These are phyloP conservation scores for Sphagnum magellanicum DNA, from an alignment of 228 moss, liverwort and hornwort genomes.

Conservation along the genomic window DNA sequence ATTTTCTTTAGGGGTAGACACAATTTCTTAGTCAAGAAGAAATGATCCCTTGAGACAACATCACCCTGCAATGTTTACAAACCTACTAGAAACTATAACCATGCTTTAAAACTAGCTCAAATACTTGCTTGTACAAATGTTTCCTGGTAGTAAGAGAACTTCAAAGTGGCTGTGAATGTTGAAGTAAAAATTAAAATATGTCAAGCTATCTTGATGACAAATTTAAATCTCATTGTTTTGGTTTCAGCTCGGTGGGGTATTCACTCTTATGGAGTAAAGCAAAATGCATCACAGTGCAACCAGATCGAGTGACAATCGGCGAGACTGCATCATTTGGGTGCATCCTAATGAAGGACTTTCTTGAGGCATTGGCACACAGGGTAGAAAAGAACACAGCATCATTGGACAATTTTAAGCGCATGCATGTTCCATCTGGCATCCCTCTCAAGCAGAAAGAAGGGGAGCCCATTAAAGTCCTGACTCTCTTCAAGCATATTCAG, in stretches of 20 bases:
- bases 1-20: too few species aligned
- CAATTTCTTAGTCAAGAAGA: too few species aligned
- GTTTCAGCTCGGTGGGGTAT: slow-evolving; percentile 56
- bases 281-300: slow-evolving; percentile 37
- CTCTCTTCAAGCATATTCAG: slow-evolving; percentile 69
- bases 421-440: slow-evolving; percentile 42
- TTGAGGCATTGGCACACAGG: slow-evolving; percentile 38
- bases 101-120: too few species aligned
- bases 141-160: too few species aligned
- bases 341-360: slow-evolving; percentile 59
- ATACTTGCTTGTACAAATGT: too few species aligned
- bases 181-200: too few species aligned
- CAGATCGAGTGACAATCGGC: slow-evolving; percentile 31
- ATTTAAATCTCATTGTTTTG: neutral
- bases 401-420: slow-evolving; percentile 56
- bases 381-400: slow-evolving; percentile 51
- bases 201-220: neutral
- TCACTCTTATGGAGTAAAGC: slow-evolving; percentile 60
- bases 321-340: slow-evolving; percentile 36
- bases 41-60: too few species aligned
- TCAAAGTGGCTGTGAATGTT: too few species aligned
- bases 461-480: slow-evolving; percentile 45
- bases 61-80: too few species aligned
- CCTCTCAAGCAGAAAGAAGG: slow-evolving; percentile 20
- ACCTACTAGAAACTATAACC: too few species aligned